Conservation (phyloP, 2,329 filamentous ascomycete species). For the Grosmannia serpens region DNA sequence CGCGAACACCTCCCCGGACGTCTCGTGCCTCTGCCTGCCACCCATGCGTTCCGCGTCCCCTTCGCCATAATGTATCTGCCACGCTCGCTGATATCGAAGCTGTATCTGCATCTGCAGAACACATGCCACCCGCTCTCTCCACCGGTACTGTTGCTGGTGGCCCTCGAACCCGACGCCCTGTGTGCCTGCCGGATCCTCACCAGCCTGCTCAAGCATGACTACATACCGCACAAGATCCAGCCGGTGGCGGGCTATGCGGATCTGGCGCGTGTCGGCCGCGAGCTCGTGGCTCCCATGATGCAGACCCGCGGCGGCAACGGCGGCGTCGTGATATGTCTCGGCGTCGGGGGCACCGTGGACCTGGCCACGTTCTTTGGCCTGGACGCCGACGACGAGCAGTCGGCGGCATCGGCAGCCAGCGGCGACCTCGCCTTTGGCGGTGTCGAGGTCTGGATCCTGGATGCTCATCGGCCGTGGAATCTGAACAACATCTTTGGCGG, state of each 20-base stretch:
- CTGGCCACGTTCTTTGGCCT: constrained; percentile 70
- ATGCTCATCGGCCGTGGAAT: constrained; percentile 90
- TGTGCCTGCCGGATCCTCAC: constrained; percentile 94
- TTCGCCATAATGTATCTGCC: constrained; percentile 73
- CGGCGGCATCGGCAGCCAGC: background rate
- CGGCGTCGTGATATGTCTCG: constrained; percentile 82
- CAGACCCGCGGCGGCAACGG: constrained; percentile 72
- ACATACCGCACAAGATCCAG: constrained; percentile 94
- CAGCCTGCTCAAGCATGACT: constrained; percentile 88
- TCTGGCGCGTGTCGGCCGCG: constrained; percentile 65
- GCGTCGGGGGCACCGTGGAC: constrained; percentile 85
- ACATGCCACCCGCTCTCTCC: constrained; percentile 83
- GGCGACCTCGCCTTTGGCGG: constrained; percentile 47
- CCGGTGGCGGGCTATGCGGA: constrained; percentile 89
- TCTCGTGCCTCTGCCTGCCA: constrained; percentile 14
- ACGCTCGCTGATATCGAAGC: constrained; percentile 73
- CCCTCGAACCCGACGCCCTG: constrained; percentile 88
- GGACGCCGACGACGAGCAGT: constrained; percentile 45
- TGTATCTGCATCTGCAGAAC: constrained; percentile 80
- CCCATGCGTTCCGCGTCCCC: constrained; percentile 8
- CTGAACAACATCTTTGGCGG: constrained; percentile 85
- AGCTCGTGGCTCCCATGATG: constrained; percentile 78
- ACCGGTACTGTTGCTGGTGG: constrained; percentile 81
- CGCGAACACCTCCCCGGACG: constrained; percentile 14
- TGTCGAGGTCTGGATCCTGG: constrained; percentile 93